phyloP scores from a whole-genome alignment of 2,329 filamentous ascomycete genomes.

The Nemania diffusa region DNA sequence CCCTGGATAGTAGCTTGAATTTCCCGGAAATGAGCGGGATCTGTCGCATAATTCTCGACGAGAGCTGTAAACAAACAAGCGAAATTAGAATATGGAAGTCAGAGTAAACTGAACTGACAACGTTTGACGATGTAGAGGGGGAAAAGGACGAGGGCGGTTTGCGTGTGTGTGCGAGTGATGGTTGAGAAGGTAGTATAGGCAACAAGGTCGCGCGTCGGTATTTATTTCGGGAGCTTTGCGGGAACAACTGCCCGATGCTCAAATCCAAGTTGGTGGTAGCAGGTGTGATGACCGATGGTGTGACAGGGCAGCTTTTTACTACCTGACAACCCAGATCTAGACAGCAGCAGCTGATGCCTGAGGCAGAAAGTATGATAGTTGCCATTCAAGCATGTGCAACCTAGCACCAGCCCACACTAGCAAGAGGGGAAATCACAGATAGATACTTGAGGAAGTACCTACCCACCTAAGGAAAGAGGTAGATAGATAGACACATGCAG shows the following conservation, averaged over 20 bases:
- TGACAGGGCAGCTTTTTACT: not conserved
- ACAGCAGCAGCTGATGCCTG: not conserved
- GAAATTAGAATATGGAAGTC: conserved; percentile 12
- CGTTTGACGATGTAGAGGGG: not conserved
- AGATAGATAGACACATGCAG: not conserved
- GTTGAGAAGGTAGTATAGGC: not conserved
- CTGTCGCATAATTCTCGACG: conserved; percentile 22
- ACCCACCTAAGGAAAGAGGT: too few species aligned
- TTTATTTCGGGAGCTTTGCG: not conserved
- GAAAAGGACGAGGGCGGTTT: not conserved
- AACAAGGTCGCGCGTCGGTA: not conserved
- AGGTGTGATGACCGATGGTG: not conserved
- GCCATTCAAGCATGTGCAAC: not conserved
- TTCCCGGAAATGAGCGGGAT: conserved; percentile 20
- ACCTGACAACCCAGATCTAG: not conserved
- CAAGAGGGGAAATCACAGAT: not conserved
- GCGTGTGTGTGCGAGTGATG: not conserved
- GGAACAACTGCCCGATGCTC: not conserved
- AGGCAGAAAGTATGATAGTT: not conserved
- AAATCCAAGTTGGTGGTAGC: not conserved
- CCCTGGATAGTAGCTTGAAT: conserved; percentile 31
- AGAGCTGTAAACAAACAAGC: conserved; percentile 22
- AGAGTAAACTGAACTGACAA: not conserved
- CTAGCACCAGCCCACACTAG: not conserved
- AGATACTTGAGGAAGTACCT: not conserved